phyloP scores from a whole-genome alignment of 768 basidiomycete species.

The Tricholoma saponaceum region DNA sequence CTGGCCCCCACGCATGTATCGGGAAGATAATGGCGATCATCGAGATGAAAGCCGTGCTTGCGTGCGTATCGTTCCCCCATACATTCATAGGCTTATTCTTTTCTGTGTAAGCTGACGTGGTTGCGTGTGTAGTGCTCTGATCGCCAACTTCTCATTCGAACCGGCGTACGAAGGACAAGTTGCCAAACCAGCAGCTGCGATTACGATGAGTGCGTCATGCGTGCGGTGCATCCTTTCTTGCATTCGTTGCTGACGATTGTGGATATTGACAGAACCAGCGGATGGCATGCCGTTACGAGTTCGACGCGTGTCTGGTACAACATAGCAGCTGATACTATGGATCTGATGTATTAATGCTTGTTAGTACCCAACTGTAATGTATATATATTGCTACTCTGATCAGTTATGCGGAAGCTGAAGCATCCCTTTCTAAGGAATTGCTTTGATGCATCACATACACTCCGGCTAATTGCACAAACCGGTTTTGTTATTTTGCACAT shows the following conservation, averaged over 20 bases:
- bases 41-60: conserved; percentile 40
- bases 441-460: too few species aligned
- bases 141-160: conserved; percentile 41
- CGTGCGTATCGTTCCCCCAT: conserved; percentile 15
- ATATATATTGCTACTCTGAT: too few species aligned
- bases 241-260: not conserved
- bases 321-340: too few species aligned
- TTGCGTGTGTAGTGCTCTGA: conserved; percentile 26
- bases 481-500: too few species aligned
- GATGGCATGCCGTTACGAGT: conserved; percentile 4
- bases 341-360: too few species aligned
- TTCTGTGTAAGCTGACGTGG: not conserved
- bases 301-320: not conserved
- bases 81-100: too few species aligned
- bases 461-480: too few species aligned
- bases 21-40: conserved; percentile 41
- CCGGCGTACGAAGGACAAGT: conserved; percentile 37
- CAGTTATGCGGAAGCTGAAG: too few species aligned
- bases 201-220: conserved; percentile 41
- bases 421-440: too few species aligned
- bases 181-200: conserved; percentile 36
- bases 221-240: not conserved
- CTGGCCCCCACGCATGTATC: conserved; percentile 39
- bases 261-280: not conserved
- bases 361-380: too few species aligned